Percentiles rank a stretch among this genome's conserved stretches.
Evolutionary conservation across 768 basidiomycete genomes (phyloP).

Genomic region (Pisolithus tinctorius): DNA sequence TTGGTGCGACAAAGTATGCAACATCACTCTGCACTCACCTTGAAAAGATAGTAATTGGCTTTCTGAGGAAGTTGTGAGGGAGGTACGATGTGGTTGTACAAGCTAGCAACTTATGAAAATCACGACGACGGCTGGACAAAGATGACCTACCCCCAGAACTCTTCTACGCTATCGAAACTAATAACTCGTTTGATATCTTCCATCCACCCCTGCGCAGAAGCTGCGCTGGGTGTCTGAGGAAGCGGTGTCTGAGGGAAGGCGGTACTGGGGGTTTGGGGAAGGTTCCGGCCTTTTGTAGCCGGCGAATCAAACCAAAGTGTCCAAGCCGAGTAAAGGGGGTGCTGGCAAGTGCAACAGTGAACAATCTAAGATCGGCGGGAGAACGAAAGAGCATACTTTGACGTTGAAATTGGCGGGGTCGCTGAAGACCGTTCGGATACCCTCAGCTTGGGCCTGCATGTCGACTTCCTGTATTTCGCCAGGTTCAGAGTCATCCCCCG

Average conservation of each 20-base stretch:
- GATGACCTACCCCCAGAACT: conserved; percentile 89
- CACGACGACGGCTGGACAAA: background rate
- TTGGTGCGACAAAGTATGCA: conserved; percentile 1
- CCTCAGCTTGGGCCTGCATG: conserved; percentile 77
- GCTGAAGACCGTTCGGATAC: conserved; percentile 88
- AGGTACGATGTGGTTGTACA: conserved; percentile 97
- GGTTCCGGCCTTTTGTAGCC: conserved; percentile 81
- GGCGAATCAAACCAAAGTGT: conserved; percentile 99
- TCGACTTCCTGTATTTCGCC: conserved; percentile 86
- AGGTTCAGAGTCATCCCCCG: conserved; percentile 49
- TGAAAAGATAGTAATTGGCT: conserved; percentile 99
- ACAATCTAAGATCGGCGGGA: background rate
- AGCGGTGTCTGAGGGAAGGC: conserved; percentile 72
- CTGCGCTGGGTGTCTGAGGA: conserved; percentile 63
- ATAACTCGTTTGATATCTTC: conserved; percentile 97
- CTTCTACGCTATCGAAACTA: conserved; percentile 93
- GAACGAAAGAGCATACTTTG: conserved; percentile 51
- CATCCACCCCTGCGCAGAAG: conserved; percentile 91
- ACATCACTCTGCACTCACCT: conserved; percentile 41
- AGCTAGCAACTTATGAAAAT: conserved; percentile 34
- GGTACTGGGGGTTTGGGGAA: conserved; percentile 76
- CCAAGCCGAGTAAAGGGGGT: conserved; percentile 92
- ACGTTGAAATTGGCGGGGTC: conserved; percentile 93
- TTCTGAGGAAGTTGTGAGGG: conserved; percentile 90
- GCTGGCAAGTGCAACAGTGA: conserved; percentile 39